These are phyloP conservation scores for Aspergillus ustus DNA, from an alignment of 2,329 filamentous ascomycete species.

Conservation along the genomic window DNA sequence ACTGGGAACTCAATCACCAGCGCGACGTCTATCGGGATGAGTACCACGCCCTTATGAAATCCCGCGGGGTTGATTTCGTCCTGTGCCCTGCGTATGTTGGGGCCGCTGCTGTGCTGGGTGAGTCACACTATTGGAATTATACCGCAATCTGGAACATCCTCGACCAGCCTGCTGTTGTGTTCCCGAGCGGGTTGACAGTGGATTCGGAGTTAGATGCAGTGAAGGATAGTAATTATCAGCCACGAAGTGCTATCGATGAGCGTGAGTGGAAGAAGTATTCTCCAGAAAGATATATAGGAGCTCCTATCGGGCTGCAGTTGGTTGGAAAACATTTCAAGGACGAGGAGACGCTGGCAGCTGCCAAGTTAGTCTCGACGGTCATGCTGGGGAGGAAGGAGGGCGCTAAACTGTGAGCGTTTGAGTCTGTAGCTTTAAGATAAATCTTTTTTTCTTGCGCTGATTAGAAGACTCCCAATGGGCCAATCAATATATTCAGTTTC, in stretches of 20 bases:
- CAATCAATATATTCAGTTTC: background rate
- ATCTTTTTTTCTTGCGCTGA: too few relatives aligned
- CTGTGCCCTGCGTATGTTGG: conserved; percentile 35
- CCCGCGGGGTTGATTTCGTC: conserved; percentile 37
- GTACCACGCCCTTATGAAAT: conserved; percentile 38
- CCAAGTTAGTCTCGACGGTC: conserved; percentile 27
- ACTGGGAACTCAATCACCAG: conserved; percentile 33
- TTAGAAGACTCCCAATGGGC: too few relatives aligned
- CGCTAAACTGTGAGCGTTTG: background rate
- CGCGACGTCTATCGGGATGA: conserved; percentile 37
- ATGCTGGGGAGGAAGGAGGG: conserved; percentile 1
- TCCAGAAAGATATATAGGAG: conserved; percentile 40
- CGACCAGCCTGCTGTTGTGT: conserved; percentile 35
- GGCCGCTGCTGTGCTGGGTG: conserved; percentile 36
- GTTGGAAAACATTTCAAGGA: conserved; percentile 57
- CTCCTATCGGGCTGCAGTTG: conserved; percentile 59
- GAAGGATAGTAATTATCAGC: conserved; percentile 26
- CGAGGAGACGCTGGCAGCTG: conserved; percentile 51
- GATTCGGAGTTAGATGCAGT: conserved; percentile 30
- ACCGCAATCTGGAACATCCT: conserved; percentile 41
- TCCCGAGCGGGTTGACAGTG: conserved; percentile 36
- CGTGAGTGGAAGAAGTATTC: conserved; percentile 40
- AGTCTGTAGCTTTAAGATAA: too few relatives aligned
- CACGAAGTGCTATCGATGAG: conserved; percentile 33
- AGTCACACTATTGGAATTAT: conserved; percentile 43